Conservation (phyloP, 169 alveolate genomes). For the Plasmodium yoelii region DNA sequence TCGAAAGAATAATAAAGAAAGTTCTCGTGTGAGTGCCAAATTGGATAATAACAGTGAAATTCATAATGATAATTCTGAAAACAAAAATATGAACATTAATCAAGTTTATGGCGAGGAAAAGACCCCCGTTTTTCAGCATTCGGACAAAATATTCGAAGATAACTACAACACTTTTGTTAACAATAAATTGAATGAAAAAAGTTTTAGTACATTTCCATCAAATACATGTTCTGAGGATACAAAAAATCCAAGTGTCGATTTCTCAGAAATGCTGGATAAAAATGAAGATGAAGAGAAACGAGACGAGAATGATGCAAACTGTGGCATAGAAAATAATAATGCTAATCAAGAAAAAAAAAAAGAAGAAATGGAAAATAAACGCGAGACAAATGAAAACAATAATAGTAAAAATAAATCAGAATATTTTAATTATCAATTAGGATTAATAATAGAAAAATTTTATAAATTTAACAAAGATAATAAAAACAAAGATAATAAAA, state of each 20-base stretch:
- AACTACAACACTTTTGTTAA: too few species aligned
- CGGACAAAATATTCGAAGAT: background rate
- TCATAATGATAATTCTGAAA: background rate
- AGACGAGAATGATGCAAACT: constrained; percentile 10
- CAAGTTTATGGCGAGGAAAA: background rate
- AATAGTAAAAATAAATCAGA: too few species aligned
- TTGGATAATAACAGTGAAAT: background rate
- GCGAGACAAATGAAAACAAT: background rate
- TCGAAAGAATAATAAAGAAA: background rate
- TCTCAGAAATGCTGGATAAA: background rate
- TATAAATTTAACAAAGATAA: constrained; percentile 12
- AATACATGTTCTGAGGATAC: background rate
- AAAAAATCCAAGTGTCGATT: background rate
- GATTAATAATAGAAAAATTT: constrained; percentile 14
- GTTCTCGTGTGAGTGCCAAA: background rate
- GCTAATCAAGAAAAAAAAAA: background rate
- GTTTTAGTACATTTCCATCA: too few species aligned
- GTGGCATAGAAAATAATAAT: background rate
- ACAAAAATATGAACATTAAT: too few species aligned
- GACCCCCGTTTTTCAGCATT: background rate
- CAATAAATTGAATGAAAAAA: too few species aligned
- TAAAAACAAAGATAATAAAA: constrained; percentile 8
- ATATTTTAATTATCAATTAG: constrained; percentile 30
- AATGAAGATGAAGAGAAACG: background rate
- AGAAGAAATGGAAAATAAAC: background rate